A percentile compares a stretch with the other conserved stretches of the same genome.
Evolutionary conservation across 2,329 filamentous ascomycete species (phyloP).

Genomic region (Paramyrothecium roridum): DNA sequence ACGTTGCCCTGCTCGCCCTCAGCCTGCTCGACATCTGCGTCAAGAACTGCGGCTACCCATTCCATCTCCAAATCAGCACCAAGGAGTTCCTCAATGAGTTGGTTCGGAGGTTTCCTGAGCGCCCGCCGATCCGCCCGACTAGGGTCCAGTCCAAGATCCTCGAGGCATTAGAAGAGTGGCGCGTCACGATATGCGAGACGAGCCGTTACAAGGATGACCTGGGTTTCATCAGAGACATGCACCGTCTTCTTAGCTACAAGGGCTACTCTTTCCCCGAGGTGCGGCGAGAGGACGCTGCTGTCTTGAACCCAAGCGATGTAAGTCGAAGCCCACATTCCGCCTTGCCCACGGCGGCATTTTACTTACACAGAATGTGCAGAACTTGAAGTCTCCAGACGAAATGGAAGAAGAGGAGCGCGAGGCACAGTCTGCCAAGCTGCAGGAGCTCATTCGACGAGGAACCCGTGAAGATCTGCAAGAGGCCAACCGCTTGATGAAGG

Average conservation of each 20-base stretch:
- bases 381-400: conserved; percentile 92
- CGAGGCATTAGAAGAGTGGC: conserved; percentile 97
- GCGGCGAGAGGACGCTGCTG: conserved; percentile 88
- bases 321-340: conserved; percentile 30
- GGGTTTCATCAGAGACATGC: conserved; percentile 97
- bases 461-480: conserved; percentile 92
- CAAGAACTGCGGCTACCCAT: conserved; percentile 99
- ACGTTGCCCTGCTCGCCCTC: conserved; percentile 86
- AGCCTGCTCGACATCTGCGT: conserved; percentile 96
- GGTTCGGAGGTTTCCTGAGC: conserved; percentile 90
- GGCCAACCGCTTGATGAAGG: conserved; percentile 96
- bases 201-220: conserved; percentile 96
- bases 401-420: conserved; percentile 97
- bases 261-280: conserved; percentile 95
- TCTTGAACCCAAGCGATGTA: conserved; percentile 95
- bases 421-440: conserved; percentile 95
- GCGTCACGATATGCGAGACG: conserved; percentile 95
- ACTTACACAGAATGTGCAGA: conserved; percentile 46
- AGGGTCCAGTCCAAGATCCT: conserved; percentile 90
- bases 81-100: conserved; percentile 99
- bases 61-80: conserved; percentile 96
- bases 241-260: conserved; percentile 91
- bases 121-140: conserved; percentile 80
- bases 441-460: conserved; percentile 91
- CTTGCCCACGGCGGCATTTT: not conserved